Evolutionary conservation across 106 monocot species (phyloP).

Genomic region (Dactylorhiza incarnata): DNA sequence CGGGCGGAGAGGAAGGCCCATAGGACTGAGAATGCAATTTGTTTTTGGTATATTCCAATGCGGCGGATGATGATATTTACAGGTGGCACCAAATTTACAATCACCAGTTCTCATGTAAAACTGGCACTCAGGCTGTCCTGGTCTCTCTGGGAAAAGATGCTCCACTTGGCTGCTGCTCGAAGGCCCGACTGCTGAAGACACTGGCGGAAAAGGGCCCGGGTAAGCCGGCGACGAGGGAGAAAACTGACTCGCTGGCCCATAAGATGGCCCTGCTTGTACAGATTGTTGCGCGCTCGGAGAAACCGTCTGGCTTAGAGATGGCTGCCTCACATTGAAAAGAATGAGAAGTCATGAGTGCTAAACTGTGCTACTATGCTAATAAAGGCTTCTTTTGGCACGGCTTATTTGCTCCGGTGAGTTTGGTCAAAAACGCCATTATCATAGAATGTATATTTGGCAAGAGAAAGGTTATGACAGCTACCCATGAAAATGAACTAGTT

Average conservation of each 20-base stretch:
- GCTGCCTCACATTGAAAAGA: constrained; percentile 27
- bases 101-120: constrained; percentile 86
- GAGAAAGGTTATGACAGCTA: too few species aligned
- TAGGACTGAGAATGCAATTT: constrained; percentile 67
- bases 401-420: too few species aligned
- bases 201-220: constrained; percentile 24
- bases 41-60: constrained; percentile 52
- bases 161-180: constrained; percentile 49
- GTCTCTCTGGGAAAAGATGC: constrained; percentile 60
- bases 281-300: constrained; percentile 47
- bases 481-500: too few species aligned
- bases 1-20: constrained; percentile 91
- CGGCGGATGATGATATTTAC: constrained; percentile 86
- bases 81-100: constrained; percentile 84
- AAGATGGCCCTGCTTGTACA: constrained; percentile 43
- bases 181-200: constrained; percentile 35
- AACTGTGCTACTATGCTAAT: background rate
- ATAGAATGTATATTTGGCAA: too few species aligned
- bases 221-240: constrained; percentile 62
- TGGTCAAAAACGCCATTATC: too few species aligned
- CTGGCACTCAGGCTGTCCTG: constrained; percentile 80
- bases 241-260: constrained; percentile 50
- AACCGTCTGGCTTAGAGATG: constrained; percentile 36
- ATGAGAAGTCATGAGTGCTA: background rate
- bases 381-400: too few species aligned